phyloP scores from a whole-genome alignment of 2,329 filamentous ascomycete genomes.

The Huntiella bhutanensis region DNA sequence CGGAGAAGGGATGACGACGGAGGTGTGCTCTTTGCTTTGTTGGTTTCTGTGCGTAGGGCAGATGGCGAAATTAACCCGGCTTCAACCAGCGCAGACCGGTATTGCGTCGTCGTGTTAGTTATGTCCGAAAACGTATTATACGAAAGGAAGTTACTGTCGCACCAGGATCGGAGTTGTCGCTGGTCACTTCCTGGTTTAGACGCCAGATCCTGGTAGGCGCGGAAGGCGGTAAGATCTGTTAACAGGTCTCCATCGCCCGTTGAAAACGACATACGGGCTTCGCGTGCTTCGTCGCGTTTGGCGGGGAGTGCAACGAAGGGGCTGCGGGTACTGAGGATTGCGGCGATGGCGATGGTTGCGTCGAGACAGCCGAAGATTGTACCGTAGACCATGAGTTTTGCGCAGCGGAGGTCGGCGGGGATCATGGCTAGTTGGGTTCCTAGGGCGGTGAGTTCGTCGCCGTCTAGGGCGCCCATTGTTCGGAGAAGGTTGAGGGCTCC shows the following conservation, averaged over 20 bases:
- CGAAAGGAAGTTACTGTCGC: constrained; percentile 68
- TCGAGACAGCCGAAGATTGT: constrained; percentile 86
- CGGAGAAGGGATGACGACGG: constrained; percentile 34
- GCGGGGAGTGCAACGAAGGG: constrained; percentile 65
- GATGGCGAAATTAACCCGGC: constrained; percentile 50
- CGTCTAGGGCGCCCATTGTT: constrained; percentile 76
- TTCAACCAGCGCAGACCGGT: constrained; percentile 68
- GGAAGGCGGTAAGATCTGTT: constrained; percentile 68
- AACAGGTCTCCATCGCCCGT: constrained; percentile 69
- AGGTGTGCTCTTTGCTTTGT: constrained; percentile 16
- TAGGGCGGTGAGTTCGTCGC: constrained; percentile 71
- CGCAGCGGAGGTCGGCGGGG: constrained; percentile 77
- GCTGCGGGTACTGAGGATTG: constrained; percentile 74
- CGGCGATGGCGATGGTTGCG: constrained; percentile 70
- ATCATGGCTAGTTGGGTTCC: constrained; percentile 90
- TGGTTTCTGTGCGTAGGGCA: neutral
- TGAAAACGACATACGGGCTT: constrained; percentile 56
- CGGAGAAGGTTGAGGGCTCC: constrained; percentile 62
- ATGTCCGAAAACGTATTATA: constrained; percentile 76
- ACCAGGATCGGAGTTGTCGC: constrained; percentile 54
- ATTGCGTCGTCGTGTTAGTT: constrained; percentile 67
- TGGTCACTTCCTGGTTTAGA: constrained; percentile 33
- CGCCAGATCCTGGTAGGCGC: constrained; percentile 57
- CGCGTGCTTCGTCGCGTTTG: constrained; percentile 63
- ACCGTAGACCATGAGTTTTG: constrained; percentile 89